These are phyloP conservation scores for Fusarium tanahbumbuense DNA, from an alignment of 2,329 filamentous ascomycete species.

Conservation along the genomic window DNA sequence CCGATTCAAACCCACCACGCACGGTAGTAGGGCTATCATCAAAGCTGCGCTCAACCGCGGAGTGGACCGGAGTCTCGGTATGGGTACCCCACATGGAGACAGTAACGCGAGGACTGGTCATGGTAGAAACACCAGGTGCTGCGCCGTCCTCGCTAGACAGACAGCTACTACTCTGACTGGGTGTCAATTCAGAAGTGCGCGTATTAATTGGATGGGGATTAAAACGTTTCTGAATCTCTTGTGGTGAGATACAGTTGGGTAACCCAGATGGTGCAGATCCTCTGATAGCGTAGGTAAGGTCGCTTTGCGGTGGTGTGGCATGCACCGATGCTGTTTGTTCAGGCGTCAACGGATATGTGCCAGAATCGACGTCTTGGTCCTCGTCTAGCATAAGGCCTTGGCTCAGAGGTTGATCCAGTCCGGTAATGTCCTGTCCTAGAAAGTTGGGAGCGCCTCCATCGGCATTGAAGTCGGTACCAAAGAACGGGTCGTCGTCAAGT, in stretches of 20 bases:
- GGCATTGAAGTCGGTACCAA: conserved; percentile 61
- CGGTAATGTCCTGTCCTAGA: conserved; percentile 51
- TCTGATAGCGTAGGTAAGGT: conserved; percentile 46
- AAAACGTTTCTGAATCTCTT: conserved; percentile 57
- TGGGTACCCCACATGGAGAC: conserved; percentile 67
- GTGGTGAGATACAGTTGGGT: conserved; percentile 55
- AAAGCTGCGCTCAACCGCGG: conserved; percentile 55
- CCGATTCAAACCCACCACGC: conserved; percentile 52
- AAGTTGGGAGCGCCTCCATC: conserved; percentile 60
- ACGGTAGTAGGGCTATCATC: conserved; percentile 53
- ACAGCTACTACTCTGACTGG: conserved; percentile 61
- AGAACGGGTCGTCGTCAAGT: conserved; percentile 62
- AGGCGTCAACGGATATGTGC: conserved; percentile 62
- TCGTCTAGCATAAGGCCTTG: conserved; percentile 33
- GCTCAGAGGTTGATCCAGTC: conserved; percentile 39
- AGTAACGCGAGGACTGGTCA: conserved; percentile 66
- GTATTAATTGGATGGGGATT: conserved; percentile 49
- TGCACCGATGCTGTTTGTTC: conserved; percentile 63
- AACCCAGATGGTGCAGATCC: conserved; percentile 41
- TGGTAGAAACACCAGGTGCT: conserved; percentile 53
- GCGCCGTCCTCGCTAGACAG: conserved; percentile 64
- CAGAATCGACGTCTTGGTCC: conserved; percentile 42
- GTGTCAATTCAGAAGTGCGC: conserved; percentile 57
- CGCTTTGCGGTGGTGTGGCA: conserved; percentile 56
- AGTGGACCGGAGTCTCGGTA: conserved; percentile 51